Percentiles rank a stretch among this genome's conserved stretches.
Evolutionary conservation across 163 green algal species (phyloP).

Genomic region (Chloromonas sp.): DNA sequence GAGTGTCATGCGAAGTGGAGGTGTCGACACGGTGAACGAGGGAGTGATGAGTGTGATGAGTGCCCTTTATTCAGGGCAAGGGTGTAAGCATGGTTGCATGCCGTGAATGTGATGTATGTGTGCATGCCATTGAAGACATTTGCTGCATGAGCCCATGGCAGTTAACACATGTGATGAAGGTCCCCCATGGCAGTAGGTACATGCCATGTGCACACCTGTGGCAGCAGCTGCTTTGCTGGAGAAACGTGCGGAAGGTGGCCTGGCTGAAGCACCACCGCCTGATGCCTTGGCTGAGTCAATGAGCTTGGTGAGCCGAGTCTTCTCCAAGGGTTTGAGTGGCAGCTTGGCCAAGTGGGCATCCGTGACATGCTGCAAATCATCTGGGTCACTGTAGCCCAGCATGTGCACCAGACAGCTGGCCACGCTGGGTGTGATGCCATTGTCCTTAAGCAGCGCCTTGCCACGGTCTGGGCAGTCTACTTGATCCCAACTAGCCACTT

Average conservation of each 20-base stretch:
- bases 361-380: slow-evolving; percentile 2
- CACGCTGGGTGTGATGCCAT: background rate
- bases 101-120: no score
- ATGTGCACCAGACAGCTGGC: background rate
- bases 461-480: background rate
- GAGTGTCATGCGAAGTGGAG: no score
- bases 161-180: no score
- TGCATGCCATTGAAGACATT: no score
- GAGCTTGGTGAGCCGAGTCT: background rate
- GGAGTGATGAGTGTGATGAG: no score
- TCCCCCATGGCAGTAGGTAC: no score
- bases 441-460: slow-evolving; percentile 1
- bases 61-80: no score
- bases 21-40: no score
- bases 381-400: background rate
- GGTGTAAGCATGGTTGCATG: no score
- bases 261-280: background rate
- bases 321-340: slow-evolving; percentile 1
- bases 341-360: background rate
- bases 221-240: background rate
- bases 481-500: background rate
- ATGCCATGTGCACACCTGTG: no score
- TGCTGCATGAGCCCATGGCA: no score
- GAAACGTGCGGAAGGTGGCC: background rate
- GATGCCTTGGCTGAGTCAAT: background rate